These are phyloP conservation scores for Catunica adiposa DNA, from an alignment of 2,329 filamentous ascomycete species.

Conservation along the genomic window DNA sequence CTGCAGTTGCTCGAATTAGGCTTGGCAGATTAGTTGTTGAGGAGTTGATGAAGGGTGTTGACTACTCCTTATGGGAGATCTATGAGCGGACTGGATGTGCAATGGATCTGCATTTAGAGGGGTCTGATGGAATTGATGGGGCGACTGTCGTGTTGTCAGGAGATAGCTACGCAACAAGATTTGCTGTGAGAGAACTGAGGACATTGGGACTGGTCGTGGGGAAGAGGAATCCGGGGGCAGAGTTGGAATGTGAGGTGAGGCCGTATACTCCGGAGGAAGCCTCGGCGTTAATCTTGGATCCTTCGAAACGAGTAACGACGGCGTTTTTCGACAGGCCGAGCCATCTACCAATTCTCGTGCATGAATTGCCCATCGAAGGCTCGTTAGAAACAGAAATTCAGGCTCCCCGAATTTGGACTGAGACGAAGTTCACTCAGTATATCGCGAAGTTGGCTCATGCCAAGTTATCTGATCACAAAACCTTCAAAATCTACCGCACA, in stretches of 20 bases:
- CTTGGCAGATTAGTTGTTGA: conserved; percentile 22
- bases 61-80: conserved; percentile 19
- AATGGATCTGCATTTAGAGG: conserved; percentile 14
- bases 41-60: conserved; percentile 15
- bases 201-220: neutral
- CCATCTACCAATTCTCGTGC: conserved; percentile 19
- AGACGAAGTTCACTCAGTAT: conserved; percentile 26
- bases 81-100: conserved; percentile 18
- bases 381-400: conserved; percentile 23
- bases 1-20: conserved; percentile 24
- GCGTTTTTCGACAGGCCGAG: conserved; percentile 7
- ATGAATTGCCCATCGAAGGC: conserved; percentile 12
- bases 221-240: neutral
- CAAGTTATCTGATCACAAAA: conserved; percentile 21
- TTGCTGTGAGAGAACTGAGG: conserved; percentile 15
- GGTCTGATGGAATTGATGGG: neutral
- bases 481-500: conserved; percentile 23
- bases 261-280: conserved; percentile 1
- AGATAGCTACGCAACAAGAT: conserved; percentile 21
- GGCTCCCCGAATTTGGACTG: conserved; percentile 27
- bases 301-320: conserved; percentile 11
- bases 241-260: neutral
- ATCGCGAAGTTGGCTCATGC: conserved; percentile 26
- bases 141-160: conserved; percentile 18
- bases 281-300: neutral